Evolutionary conservation across 805 yeast genomes (phyloP), one percentile per base, ranked within the genome.

Genomic region (Starmerella floris): DNA sequence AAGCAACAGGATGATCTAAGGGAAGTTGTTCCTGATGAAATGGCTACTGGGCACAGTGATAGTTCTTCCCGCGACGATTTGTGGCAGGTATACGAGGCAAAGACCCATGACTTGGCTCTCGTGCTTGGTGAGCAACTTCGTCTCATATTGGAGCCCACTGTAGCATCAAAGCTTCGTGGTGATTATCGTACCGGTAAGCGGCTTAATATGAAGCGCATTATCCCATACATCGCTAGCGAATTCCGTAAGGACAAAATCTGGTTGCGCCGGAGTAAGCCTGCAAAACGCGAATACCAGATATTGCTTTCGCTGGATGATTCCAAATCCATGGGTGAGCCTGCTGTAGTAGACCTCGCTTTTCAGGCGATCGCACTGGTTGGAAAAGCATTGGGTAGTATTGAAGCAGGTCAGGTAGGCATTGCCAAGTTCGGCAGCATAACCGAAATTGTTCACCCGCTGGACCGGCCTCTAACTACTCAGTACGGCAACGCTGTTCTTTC

Each of bases 221-320:
- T 91, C 56, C 94, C 97, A 5, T 91, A 88, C 62, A 91, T 91
- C 67, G 99, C 99, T 0, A 83, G 95, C 30, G 94, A 85, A 56
- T 91, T 84, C 74, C 77, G 94, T 56, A 91, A 91, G 61, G 99
- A 91, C 62, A 91, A 91, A 68, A 91, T 91, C 45, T 91, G 99
- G 99, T 72, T 91, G 64, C 76, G 95, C 59, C 76, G 99, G 62
- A 85, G 96, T 5, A 88, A 91, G 59, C 99, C 99, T 43, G 82
- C 94, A 52, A 91, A 91, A 67, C 77, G 99, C 56, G 91, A 87
- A 59, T 91, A 91, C 61, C 98, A 91, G 66, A 83, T 91, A 49
- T 83, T 93, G 95, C 81, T 91, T 51, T 87, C 98, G 1, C 81
- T 91, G 37, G 99, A 91, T 65, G 95, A 91, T 59, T 91, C 98